Conservation (phyloP, 768 basidiomycete species). For the Amanita rimosa region DNA sequence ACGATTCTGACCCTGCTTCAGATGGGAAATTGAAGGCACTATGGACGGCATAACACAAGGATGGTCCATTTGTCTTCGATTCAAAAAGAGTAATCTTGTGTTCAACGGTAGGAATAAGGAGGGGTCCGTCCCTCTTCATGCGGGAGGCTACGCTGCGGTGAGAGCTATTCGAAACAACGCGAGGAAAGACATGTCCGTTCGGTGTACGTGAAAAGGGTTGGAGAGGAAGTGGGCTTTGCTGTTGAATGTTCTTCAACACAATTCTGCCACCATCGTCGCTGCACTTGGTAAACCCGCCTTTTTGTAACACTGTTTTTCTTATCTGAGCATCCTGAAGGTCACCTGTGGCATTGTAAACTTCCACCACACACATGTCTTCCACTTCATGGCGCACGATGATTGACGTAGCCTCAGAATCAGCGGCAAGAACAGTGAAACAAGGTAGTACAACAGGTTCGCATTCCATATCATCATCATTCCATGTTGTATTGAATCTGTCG, state of each 20-base stretch:
- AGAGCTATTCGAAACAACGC: conserved; percentile 16
- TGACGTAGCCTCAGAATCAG: conserved; percentile 49
- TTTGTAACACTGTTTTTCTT: conserved; percentile 52
- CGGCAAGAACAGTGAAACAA: conserved; percentile 55
- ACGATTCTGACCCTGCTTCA: conserved; percentile 54
- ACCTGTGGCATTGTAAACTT: conserved; percentile 51
- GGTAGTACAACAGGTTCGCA: conserved; percentile 51
- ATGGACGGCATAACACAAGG: conserved; percentile 49
- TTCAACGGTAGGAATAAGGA: conserved; percentile 50
- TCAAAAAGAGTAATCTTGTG: conserved; percentile 43
- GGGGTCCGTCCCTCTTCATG: conserved; percentile 38
- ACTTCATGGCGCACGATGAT: conserved; percentile 52
- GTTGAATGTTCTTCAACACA: conserved; percentile 29
- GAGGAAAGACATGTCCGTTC: conserved; percentile 17
- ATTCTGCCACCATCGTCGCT: conserved; percentile 52
- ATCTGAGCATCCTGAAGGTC: conserved; percentile 49
- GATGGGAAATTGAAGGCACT: conserved; percentile 43
- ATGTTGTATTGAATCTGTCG: conserved; percentile 10
- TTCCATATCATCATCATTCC: conserved; percentile 17
- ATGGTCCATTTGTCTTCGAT: conserved; percentile 16
- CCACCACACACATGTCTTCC: conserved; percentile 33
- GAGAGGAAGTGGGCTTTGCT: conserved; percentile 8
- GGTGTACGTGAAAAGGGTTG: conserved; percentile 24
- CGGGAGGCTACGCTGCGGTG: conserved; percentile 16
- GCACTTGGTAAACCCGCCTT: conserved; percentile 47